Conservation (phyloP, 345 rosid genomes). For the Cochlearia excelsa region DNA sequence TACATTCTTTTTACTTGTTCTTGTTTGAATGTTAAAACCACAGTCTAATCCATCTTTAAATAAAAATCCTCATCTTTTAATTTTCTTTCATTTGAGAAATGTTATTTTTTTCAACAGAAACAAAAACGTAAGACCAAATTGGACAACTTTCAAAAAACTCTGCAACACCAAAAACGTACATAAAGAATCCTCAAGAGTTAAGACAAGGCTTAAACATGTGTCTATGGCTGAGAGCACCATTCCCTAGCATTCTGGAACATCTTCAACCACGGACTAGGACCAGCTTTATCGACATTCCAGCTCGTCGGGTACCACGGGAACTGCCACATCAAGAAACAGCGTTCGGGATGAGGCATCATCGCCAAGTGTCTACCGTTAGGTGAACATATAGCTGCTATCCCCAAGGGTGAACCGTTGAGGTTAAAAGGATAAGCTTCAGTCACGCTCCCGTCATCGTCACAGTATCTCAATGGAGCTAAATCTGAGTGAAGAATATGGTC, state of each 20-base stretch:
- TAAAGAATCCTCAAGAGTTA: too few relatives aligned
- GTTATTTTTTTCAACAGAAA: too few relatives aligned
- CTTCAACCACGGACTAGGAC: slow-evolving; percentile 93
- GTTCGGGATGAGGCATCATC: slow-evolving; percentile 99
- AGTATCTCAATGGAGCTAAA: slow-evolving; percentile 77
- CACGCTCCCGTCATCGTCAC: slow-evolving; percentile 77
- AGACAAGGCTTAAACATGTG: too few relatives aligned
- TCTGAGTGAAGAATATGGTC: slow-evolving; percentile 66
- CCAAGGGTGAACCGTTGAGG: slow-evolving; percentile 91
- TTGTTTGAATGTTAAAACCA: too few relatives aligned
- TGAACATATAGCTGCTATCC: slow-evolving; percentile 87
- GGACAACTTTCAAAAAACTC: too few relatives aligned
- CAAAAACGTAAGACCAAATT: too few relatives aligned
- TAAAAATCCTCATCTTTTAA: too few relatives aligned
- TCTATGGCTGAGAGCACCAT: slow-evolving; percentile 56
- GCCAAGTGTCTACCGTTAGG: slow-evolving; percentile 96
- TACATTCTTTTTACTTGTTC: too few relatives aligned
- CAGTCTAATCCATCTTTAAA: too few relatives aligned
- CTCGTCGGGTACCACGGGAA: slow-evolving; percentile 86
- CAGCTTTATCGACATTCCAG: slow-evolving; percentile 79
- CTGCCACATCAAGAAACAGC: slow-evolving; percentile 99
- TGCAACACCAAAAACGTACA: too few relatives aligned
- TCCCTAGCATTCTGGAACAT: slow-evolving; percentile 97
- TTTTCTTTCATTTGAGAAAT: too few relatives aligned
- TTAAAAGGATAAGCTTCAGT: slow-evolving; percentile 90